Percentiles rank a stretch among this genome's conserved stretches.
Conservation (phyloP, 164 flowering plant genomes). For the Vitis amurensis region DNA sequence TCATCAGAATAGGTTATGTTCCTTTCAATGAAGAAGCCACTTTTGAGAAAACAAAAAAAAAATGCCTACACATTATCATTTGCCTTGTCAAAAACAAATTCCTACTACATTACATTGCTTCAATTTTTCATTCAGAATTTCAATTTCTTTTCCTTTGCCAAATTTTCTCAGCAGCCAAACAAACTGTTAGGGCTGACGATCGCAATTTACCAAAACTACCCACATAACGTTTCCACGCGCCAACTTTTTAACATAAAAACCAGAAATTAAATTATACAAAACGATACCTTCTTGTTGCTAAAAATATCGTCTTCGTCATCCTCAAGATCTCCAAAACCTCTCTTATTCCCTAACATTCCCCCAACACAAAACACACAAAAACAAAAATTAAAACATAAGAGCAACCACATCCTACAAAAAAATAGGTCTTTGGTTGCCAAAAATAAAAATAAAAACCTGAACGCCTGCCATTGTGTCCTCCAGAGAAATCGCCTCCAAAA, state of each 20-base stretch:
- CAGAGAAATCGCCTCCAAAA: constrained; percentile 82
- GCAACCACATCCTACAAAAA: not conserved
- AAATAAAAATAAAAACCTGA: constrained; percentile 39
- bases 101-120: no score
- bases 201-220: no score
- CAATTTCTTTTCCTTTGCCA: no score
- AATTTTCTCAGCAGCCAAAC: no score
- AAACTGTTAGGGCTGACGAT: no score
- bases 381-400: constrained; percentile 1
- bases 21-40: no score
- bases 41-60: no score
- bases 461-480: constrained; percentile 32
- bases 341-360: constrained; percentile 62
- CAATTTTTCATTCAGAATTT: no score
- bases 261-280: not conserved
- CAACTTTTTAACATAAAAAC: not conserved
- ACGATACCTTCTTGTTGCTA: constrained; percentile 71
- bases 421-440: not conserved
- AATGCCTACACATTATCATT: no score
- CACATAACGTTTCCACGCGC: no score
- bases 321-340: constrained; percentile 87
- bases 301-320: constrained; percentile 95
- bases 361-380: not conserved
- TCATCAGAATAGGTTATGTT: no score
- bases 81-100: no score